These are phyloP conservation scores for Botrytis squamosa DNA, from an alignment of 2,329 filamentous ascomycete species.

Conservation along the genomic window DNA sequence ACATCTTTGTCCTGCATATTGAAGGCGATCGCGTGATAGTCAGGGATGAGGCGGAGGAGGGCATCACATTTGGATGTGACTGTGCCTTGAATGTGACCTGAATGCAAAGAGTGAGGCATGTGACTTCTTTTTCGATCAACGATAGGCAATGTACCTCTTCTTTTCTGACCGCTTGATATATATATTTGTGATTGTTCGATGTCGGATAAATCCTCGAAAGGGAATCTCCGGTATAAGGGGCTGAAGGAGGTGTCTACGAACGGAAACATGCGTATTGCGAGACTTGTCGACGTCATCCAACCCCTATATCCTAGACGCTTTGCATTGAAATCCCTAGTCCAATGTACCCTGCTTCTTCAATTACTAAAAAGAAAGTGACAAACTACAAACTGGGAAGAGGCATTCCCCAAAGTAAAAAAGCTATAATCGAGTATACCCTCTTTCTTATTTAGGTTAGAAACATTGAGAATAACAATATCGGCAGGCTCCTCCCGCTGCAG, in stretches of 20 bases:
- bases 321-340: not conserved
- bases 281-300: not conserved
- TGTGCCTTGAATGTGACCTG: not conserved
- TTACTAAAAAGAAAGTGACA: constrained; percentile 6
- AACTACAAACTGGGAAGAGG: not conserved
- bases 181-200: not conserved
- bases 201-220: not conserved
- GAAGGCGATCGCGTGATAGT: not conserved
- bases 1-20: constrained; percentile 4
- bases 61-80: not conserved
- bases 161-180: not conserved
- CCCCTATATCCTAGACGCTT: not conserved
- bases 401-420: not conserved
- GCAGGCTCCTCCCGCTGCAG: constrained; percentile 19
- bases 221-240: not conserved
- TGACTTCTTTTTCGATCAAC: not conserved
- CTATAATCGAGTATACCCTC: not conserved
- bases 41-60: not conserved
- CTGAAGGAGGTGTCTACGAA: not conserved
- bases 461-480: not conserved
- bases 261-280: not conserved
- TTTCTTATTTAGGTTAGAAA: not conserved
- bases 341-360: not conserved
- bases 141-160: not conserved
- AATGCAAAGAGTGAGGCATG: not conserved